These are phyloP conservation scores for Glomus cerebriforme DNA, from an alignment of 192 early-diverging fungal species.

Conservation along the genomic window DNA sequence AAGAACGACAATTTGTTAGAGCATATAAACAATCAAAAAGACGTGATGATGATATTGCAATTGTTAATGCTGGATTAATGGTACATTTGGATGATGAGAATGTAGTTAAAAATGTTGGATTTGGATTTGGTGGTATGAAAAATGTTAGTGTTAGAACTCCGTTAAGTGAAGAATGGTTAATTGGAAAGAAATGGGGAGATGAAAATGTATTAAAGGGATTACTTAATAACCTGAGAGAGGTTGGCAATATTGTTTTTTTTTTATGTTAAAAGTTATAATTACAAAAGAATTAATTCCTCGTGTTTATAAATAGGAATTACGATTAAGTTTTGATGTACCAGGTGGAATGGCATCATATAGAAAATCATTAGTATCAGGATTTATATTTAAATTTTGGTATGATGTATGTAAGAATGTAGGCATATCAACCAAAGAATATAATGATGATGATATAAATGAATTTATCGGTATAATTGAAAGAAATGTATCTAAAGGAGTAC, in stretches of 20 bases:
- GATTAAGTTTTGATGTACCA: slow-evolving; percentile 52
- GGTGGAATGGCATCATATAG: slow-evolving; percentile 76
- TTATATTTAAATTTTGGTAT: slow-evolving; percentile 71
- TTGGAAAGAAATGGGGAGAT: slow-evolving; percentile 62
- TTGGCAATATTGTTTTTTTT: neutral
- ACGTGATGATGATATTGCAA: slow-evolving; percentile 87
- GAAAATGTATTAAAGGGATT: slow-evolving; percentile 45
- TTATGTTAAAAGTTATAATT: neutral
- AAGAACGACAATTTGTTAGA: slow-evolving; percentile 57
- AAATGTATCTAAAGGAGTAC: slow-evolving; percentile 45
- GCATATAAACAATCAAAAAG: slow-evolving; percentile 89
- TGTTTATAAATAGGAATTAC: slow-evolving; percentile 29
- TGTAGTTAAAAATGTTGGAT: slow-evolving; percentile 56
- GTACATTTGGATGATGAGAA: slow-evolving; percentile 54
- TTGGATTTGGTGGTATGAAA: slow-evolving; percentile 83
- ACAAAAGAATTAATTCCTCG: neutral
- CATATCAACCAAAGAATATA: slow-evolving; percentile 22
- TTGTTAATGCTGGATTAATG: slow-evolving; percentile 75
- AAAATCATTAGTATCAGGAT: slow-evolving; percentile 57
- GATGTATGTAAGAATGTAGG: slow-evolving; percentile 43
- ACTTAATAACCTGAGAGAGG: slow-evolving; percentile 44
- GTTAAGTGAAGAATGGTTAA: slow-evolving; percentile 42
- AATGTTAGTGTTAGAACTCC: slow-evolving; percentile 63
- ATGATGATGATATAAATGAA: slow-evolving; percentile 39
- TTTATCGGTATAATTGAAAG: slow-evolving; percentile 49